phyloP scores from a whole-genome alignment of 2,329 filamentous ascomycete genomes.

The Didymella pomorum region DNA sequence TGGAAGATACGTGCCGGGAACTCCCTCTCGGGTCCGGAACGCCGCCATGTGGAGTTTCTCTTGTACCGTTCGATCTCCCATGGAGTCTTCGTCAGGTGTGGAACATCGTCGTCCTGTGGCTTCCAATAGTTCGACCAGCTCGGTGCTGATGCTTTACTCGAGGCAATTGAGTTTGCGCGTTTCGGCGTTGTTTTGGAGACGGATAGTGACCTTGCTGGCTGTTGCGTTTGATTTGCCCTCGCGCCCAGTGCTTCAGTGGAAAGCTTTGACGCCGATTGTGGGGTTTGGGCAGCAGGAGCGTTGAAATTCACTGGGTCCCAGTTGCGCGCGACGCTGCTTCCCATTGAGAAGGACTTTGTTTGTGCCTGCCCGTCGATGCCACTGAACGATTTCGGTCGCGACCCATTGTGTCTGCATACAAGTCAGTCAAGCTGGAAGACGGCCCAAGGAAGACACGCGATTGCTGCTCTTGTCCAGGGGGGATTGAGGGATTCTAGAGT shows the following conservation, averaged over 20 bases:
- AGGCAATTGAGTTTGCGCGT: not conserved
- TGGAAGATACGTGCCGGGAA: conserved; percentile 52
- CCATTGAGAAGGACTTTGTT: not conserved
- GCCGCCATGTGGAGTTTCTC: conserved; percentile 43
- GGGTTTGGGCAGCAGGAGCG: not conserved
- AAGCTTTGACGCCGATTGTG: not conserved
- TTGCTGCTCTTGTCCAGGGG: not conserved
- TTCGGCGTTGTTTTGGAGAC: not conserved
- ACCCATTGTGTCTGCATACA: not conserved
- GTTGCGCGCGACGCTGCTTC: not conserved
- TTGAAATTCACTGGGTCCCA: not conserved
- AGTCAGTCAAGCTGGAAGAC: not conserved
- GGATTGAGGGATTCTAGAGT: not conserved
- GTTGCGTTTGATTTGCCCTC: not conserved
- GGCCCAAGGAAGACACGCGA: not conserved
- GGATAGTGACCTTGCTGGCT: not conserved
- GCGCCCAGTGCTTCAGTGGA: not conserved
- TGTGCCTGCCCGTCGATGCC: not conserved
- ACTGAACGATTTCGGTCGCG: not conserved
- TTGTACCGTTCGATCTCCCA: conserved; percentile 51
- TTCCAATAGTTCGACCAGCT: not conserved
- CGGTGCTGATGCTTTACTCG: conserved; percentile 10
- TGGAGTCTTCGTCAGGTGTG: conserved; percentile 45
- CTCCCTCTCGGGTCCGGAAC: conserved; percentile 23
- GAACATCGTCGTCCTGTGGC: conserved; percentile 23